Evolutionary conservation across 495 filamentous ascomycete species (phyloP), one percentile per base, ranked within the genome.

Genomic region (Recurvomyces mirabilis): DNA sequence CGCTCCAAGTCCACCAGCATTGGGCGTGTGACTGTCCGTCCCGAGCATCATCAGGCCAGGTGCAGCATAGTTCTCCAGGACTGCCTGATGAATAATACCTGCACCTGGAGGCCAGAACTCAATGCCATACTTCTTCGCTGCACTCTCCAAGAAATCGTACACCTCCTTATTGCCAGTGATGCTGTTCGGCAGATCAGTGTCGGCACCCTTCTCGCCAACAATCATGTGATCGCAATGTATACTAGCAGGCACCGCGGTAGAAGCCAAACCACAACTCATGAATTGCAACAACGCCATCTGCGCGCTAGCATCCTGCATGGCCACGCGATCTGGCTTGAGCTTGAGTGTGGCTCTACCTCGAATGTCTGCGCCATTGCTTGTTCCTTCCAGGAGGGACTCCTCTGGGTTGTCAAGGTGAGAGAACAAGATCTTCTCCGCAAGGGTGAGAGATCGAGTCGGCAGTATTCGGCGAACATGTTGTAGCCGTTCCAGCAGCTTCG

Each of bases 141-240:
- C 91, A 33, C 83, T 91, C 68, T 93, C 89, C 39, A 98, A 60
- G 64, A 96, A 98, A 64, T 98, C 87, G 59, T 93, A 98, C 3
- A 98, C 87, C 68, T 98, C 91, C 60, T 86, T 83, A 62, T 98
- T 98, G 28, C 85, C 84, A 65, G 81, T 69, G 41, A 98, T 94
- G 31, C 84, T 88, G 19, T 77, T 74, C 11, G 87, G 79, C 25
- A 98, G 66, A 68, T 98, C 91, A 22, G 78, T 75, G 58, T 93
- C 81, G 18, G 91, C 91, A 41, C 91, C 91, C 52, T 78, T 77
- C 57, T 86, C 75, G 51, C 91, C 91, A 37, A 96, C 89, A 71
- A 98, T 98, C 80, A 98, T 85, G 60, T 98, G 91, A 65, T 98
- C 91, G 60, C 91, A 98, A 68, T 98, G 91, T 47, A 96, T 96